Base-by-base conservation (phyloP, 169 alveolate genomes). In the Theileria equi region DNA sequence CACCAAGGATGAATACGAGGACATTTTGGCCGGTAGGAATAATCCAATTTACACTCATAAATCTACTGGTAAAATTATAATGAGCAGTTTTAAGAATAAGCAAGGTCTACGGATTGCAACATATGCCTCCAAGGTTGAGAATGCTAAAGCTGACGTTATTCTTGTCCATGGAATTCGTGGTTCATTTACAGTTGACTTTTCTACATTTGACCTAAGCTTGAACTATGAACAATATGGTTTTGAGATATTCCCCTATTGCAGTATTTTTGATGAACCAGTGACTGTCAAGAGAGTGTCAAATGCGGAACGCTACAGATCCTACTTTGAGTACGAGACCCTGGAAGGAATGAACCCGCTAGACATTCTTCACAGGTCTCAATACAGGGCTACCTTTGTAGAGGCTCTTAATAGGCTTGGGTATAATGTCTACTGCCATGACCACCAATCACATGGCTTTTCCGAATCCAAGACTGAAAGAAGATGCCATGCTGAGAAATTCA, bases 371-470 rank as follows among this genome's bases (percentile, higher is more conserved):
- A 50, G 45, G 43, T 84, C 67, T 29, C 43, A 71, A 23, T 79
- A 84, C 26, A 38, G 66, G 35, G 59, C 65, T 31, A 78, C 89
- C 47, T 70, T 82, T 68, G 34, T 84, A 19, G 71, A 84, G 11
- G 50, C 58, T n/a, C 54, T 84, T 0, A 84, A 84, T 40, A 44
- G 73, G n/a, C 43, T 66, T 16, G 89, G 89, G 1, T 79, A 48
- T 40, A 58, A 61, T 19, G 88, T 84, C 13, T 84, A 84, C 52
- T 88, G 89, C 0, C 31, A 72, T 32, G 91, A 84, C 49, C 63
- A 54, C 26, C 91, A 84, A 45, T 79, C 89, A 0, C 73, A 79
- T 48, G 91, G 91, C 0, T 54, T 66, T 43, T 84, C 91, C 8
- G 88, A 80, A 19, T 81, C 83, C 2, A 32, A 58, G 60, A 43